Base-by-base conservation (phyloP, 345 rosid genomes). In the Corchorus olitorius region DNA sequence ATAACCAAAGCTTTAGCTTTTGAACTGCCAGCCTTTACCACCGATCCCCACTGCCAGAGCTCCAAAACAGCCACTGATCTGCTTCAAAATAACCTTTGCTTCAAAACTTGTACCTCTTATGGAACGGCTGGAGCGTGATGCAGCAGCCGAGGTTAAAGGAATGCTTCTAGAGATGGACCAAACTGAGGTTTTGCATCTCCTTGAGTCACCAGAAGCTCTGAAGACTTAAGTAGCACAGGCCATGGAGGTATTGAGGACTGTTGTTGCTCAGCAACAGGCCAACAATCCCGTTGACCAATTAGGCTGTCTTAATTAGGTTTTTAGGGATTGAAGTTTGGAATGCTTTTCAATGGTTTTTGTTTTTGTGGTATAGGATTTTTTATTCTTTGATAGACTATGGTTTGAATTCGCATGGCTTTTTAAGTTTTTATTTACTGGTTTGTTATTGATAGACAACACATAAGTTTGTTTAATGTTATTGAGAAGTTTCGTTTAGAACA, bases 191-290 rank as follows among this genome's bases (percentile, higher is more conserved):
- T n/a, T n/a, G n/a, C n/a, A n/a, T n/a, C n/a, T n/a, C n/a, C n/a
- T n/a, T n/a, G n/a, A n/a, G n/a, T n/a, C 97, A 7, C 89, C 87
- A 0, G 91, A 80, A 34, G 91, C 94, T 45, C 85, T 93, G 69
- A 85, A 90, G 86, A 79, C 89, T 0, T 86, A 92, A 83, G 93
- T 93, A 20, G 87, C 83, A 0, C 94, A 92, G 81, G 94, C 97
- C 72, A 81, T 88, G 94, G 90, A 89, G 75, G 91, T 91, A 3
- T 77, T 93, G 78, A 84, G 90, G 81, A 87, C 72, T 75, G 93
- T 88, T 50, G 78, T 73, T 50, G 81, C 87, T 65, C 91, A 81
- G 83, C 85, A 85, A 74, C 89, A 84, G 75, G 84, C 83, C 43
- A 78, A 79, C 61, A 80, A 67, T 52, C 72, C 89, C 1, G 82